Evolutionary conservation across 768 basidiomycete genomes (phyloP).

Genomic region (Mycena vitilis): DNA sequence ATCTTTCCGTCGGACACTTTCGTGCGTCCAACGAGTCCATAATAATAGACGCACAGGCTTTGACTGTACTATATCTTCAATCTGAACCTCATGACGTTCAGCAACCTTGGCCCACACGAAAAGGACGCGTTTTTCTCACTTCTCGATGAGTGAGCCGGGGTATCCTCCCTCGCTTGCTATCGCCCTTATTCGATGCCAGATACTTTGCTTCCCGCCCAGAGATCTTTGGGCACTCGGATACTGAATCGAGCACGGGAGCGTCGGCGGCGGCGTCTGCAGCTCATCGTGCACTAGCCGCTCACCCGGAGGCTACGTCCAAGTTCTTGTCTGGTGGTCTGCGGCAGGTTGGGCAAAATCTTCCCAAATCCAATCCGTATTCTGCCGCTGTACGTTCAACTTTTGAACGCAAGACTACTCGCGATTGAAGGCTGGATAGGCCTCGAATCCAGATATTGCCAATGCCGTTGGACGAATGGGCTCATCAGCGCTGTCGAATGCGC

Average conservation of each 20-base stretch:
- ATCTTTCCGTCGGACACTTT: no score
- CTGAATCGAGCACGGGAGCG: constrained; percentile 19
- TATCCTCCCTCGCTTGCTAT: not conserved
- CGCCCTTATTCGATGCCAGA: constrained; percentile 12
- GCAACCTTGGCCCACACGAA: constrained; percentile 33
- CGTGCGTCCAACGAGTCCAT: no score
- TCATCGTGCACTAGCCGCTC: constrained; percentile 29
- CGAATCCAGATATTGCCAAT: constrained; percentile 53
- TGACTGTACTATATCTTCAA: no score
- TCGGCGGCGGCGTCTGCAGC: constrained; percentile 27
- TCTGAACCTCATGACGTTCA: constrained; percentile 28
- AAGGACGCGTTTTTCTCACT: constrained; percentile 37
- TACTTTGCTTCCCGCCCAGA: constrained; percentile 39
- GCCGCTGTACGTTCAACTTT: constrained; percentile 18
- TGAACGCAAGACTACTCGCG: not conserved
- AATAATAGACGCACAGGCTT: no score
- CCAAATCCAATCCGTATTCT: constrained; percentile 28
- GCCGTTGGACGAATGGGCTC: constrained; percentile 69
- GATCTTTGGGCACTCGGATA: constrained; percentile 30
- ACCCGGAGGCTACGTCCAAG: constrained; percentile 23
- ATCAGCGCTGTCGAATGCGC: constrained; percentile 49
- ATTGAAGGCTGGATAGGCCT: constrained; percentile 42
- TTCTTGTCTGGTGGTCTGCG: constrained; percentile 23
- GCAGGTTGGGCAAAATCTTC: constrained; percentile 5
- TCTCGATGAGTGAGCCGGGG: constrained; percentile 33